Evolutionary conservation across 495 filamentous ascomycete genomes (phyloP).

Genomic region (Podospora conica): DNA sequence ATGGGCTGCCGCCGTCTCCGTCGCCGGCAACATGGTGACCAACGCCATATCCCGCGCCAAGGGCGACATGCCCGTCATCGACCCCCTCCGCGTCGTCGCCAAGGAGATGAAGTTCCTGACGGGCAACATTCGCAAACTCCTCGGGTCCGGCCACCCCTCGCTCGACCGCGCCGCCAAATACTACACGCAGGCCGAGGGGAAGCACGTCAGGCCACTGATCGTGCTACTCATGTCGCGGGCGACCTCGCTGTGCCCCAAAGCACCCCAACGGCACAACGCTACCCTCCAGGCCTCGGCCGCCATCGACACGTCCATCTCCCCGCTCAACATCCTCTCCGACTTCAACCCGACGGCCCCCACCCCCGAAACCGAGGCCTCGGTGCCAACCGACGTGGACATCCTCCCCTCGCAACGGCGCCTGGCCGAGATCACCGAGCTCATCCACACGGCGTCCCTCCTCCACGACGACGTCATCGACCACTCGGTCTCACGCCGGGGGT

Average conservation of each 20-base stretch:
- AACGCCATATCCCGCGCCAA: constrained; percentile 57
- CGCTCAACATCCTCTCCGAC: constrained; percentile 68
- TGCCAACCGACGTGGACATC: constrained; percentile 59
- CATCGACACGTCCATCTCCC: constrained; percentile 75
- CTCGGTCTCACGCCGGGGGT: constrained; percentile 71
- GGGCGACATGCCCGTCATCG: constrained; percentile 55
- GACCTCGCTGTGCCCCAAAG: constrained; percentile 70
- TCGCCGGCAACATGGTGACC: constrained; percentile 68
- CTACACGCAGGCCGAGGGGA: constrained; percentile 94
- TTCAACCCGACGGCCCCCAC: constrained; percentile 57
- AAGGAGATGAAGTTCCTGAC: constrained; percentile 94
- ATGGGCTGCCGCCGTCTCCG: constrained; percentile 60
- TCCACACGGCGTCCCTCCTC: constrained; percentile 91
- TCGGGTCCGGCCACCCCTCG: constrained; percentile 88
- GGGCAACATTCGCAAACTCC: constrained; percentile 77
- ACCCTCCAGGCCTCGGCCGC: constrained; percentile 32
- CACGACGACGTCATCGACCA: constrained; percentile 99
- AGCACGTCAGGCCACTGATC: constrained; percentile 90
- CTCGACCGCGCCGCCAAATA: constrained; percentile 95
- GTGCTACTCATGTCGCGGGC: constrained; percentile 95
- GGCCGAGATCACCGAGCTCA: constrained; percentile 94
- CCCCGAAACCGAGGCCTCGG: constrained; percentile 41
- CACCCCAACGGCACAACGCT: constrained; percentile 34
- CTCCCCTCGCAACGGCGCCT: constrained; percentile 87
- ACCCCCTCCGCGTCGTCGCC: constrained; percentile 74